These are phyloP conservation scores for Fusarium hainanense DNA, from an alignment of 2,329 filamentous ascomycete genomes.

Conservation along the genomic window DNA sequence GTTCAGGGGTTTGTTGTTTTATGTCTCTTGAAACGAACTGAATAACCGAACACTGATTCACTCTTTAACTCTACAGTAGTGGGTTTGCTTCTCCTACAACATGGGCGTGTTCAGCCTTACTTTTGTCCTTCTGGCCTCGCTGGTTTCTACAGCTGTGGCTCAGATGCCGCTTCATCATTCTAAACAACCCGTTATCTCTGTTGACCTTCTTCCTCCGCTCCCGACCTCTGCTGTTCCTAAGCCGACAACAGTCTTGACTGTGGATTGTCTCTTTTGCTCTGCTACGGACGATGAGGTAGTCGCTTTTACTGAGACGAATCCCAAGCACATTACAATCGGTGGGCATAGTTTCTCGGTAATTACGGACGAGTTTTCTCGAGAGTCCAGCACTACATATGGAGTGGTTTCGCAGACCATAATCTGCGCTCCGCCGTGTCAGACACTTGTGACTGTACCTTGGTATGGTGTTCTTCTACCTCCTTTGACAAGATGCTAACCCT, in stretches of 20 bases:
- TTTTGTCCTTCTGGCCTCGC: constrained; percentile 23
- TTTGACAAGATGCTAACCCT: constrained; percentile 4
- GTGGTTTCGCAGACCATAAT: constrained; percentile 30
- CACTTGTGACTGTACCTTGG: constrained; percentile 37
- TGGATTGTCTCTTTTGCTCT: constrained; percentile 37
- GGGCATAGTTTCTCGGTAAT: background rate
- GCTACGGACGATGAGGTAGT: background rate
- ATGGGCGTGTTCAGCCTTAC: constrained; percentile 36
- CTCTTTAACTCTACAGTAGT: constrained; percentile 18
- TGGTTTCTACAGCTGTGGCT: constrained; percentile 2
- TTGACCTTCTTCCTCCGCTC: constrained; percentile 20
- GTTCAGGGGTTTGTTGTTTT: background rate
- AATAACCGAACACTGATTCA: constrained; percentile 29
- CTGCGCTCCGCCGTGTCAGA: constrained; percentile 39
- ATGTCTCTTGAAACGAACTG: constrained; percentile 9
- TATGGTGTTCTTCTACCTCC: constrained; percentile 4
- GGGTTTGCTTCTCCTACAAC: constrained; percentile 13
- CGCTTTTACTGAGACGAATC: background rate
- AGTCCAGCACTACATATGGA: background rate
- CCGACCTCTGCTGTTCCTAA: constrained; percentile 5
- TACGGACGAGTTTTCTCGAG: background rate
- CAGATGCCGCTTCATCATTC: constrained; percentile 10
- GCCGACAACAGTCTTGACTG: constrained; percentile 21
- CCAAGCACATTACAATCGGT: background rate
- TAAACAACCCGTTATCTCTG: constrained; percentile 17